Conservation (phyloP, 345 rosid species). For the Excoecaria cochinchinensis region DNA sequence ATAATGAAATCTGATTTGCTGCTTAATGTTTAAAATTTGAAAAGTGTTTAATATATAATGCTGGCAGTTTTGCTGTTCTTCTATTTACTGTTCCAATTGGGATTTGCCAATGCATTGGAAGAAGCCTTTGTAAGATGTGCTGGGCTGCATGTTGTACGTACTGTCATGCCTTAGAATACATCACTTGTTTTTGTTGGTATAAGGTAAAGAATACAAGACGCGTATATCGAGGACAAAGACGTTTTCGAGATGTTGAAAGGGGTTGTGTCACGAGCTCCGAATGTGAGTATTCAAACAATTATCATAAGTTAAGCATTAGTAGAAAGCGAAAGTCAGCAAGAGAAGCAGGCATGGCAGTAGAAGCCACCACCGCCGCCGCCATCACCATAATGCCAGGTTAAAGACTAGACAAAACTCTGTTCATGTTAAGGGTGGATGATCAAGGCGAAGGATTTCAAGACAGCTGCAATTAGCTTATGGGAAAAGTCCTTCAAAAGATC, state of each 20-base stretch:
- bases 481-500: conserved; percentile 17
- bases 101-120: conserved; percentile 54
- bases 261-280: conserved; percentile 5
- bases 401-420: conserved; percentile 38
- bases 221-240: conserved; percentile 20
- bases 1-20: too few relatives aligned
- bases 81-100: conserved; percentile 63
- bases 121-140: conserved; percentile 72
- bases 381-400: conserved; percentile 31
- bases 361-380: background rate
- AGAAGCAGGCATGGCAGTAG: conserved; percentile 1
- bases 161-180: conserved; percentile 49
- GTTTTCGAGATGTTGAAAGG: conserved; percentile 13
- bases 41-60: background rate
- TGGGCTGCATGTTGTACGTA: conserved; percentile 58
- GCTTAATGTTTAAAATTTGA: background rate
- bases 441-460: conserved; percentile 39
- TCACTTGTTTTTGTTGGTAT: conserved; percentile 26
- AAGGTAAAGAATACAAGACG: conserved; percentile 18
- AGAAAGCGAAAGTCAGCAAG: conserved; percentile 13
- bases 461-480: conserved; percentile 21
- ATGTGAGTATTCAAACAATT: background rate
- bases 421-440: conserved; percentile 39
- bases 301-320: background rate
- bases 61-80: conserved; percentile 62